Evolutionary conservation across 805 yeast genomes (phyloP).

Genomic region (Teunomyces atbi): DNA sequence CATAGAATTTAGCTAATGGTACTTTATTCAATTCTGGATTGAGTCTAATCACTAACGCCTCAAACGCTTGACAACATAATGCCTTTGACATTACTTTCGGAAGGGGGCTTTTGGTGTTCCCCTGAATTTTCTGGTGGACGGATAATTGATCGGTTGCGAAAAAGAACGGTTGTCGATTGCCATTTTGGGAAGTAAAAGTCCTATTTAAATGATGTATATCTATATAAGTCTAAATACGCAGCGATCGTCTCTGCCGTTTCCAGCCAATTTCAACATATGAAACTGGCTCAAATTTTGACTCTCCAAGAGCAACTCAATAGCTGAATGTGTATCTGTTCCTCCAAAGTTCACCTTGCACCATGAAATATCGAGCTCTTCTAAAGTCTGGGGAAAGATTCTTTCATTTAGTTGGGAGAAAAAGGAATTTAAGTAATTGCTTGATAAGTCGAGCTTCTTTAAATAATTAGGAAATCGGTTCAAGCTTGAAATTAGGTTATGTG

Average conservation of each 20-base stretch:
- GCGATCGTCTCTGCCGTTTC: background rate
- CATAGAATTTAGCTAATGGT: constrained; percentile 14
- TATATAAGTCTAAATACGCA: background rate
- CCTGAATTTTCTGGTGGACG: background rate
- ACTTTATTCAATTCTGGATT: constrained; percentile 10
- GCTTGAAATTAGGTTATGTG: constrained; percentile 20
- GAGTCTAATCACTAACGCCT: constrained; percentile 24
- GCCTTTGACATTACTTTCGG: constrained; percentile 30
- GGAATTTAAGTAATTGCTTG: constrained; percentile 19
- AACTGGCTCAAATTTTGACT: background rate
- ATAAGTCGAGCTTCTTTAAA: constrained; percentile 16
- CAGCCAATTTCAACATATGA: background rate
- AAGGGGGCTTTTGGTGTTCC: background rate
- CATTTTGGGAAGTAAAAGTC: background rate
- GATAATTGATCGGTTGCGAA: constrained; percentile 1
- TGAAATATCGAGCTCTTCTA: constrained; percentile 14
- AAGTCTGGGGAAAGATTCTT: constrained; percentile 10
- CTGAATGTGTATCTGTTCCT: background rate
- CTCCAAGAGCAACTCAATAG: background rate
- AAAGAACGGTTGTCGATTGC: background rate
- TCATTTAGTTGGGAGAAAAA: constrained; percentile 6
- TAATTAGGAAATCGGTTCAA: constrained; percentile 14
- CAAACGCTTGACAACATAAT: constrained; percentile 39
- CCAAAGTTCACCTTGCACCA: constrained; percentile 11
- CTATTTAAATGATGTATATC: background rate